These are phyloP conservation scores for Arachis stenosperma DNA, from an alignment of 306 rosid species.

Conservation along the genomic window DNA sequence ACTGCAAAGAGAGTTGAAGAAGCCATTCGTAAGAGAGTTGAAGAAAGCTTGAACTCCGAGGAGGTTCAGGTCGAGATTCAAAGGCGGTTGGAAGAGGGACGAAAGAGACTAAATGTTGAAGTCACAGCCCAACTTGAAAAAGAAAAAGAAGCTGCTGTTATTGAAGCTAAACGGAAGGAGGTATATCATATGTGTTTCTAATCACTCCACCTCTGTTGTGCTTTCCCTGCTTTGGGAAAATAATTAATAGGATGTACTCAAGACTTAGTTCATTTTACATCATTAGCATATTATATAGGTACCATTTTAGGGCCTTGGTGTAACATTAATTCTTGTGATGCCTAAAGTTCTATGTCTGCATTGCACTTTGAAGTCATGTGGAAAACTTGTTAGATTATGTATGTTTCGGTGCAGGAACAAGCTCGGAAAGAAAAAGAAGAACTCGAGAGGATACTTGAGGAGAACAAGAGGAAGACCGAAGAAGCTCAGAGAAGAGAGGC, in stretches of 20 bases:
- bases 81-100: slow-evolving; percentile 75
- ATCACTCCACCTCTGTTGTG: slow-evolving; percentile 1
- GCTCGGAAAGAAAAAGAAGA: slow-evolving; percentile 76
- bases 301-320: neutral
- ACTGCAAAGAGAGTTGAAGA: slow-evolving; percentile 78
- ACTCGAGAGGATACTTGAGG: slow-evolving; percentile 84
- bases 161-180: slow-evolving; percentile 76
- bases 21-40: slow-evolving; percentile 67
- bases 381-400: neutral
- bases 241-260: neutral
- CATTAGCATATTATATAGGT: neutral
- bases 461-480: slow-evolving; percentile 78
- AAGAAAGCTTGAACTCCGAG: slow-evolving; percentile 67
- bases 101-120: slow-evolving; percentile 62
- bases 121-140: slow-evolving; percentile 75
- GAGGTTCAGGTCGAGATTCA: slow-evolving; percentile 63
- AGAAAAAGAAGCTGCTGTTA: slow-evolving; percentile 73
- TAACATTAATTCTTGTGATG: neutral
- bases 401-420: slow-evolving; percentile 60
- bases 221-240: neutral
- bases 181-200: slow-evolving; percentile 40
- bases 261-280: neutral
- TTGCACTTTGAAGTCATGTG: slow-evolving; percentile 17
- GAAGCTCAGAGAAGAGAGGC: slow-evolving; percentile 94
- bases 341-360: neutral